phyloP scores from a whole-genome alignment of 75 land plant genomes.

The Selaginella tamariscina region DNA sequence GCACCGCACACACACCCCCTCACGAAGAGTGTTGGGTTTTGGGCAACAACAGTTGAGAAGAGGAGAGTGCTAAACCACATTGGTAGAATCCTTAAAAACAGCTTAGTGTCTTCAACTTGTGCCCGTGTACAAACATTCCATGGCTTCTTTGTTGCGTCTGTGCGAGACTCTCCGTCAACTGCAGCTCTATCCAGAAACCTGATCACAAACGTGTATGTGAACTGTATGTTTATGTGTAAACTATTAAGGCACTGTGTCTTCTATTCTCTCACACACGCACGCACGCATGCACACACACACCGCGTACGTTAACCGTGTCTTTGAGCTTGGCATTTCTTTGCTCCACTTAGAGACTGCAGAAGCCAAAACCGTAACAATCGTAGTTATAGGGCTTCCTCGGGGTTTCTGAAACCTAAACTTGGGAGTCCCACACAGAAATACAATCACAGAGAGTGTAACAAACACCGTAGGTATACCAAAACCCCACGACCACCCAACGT shows the following conservation, averaged over 20 bases:
- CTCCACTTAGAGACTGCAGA: slow-evolving; percentile 19
- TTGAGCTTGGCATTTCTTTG: not conserved
- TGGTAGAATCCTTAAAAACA: slow-evolving; percentile 39
- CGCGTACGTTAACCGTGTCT: too few species aligned
- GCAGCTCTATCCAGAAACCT: slow-evolving; percentile 65
- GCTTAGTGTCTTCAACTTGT: slow-evolving; percentile 62
- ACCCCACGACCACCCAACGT: slow-evolving; percentile 31
- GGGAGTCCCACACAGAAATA: slow-evolving; percentile 17
- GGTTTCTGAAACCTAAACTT: slow-evolving; percentile 28
- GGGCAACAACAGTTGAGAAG: slow-evolving; percentile 40
- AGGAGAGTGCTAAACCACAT: slow-evolving; percentile 35
- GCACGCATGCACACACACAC: too few species aligned
- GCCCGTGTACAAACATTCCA: slow-evolving; percentile 49
- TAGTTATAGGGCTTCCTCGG: slow-evolving; percentile 31
- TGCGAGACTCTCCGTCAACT: slow-evolving; percentile 10
- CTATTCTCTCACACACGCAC: too few species aligned
- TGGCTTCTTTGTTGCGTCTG: slow-evolving; percentile 22
- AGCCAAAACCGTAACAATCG: slow-evolving; percentile 20
- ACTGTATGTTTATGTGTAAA: too few species aligned
- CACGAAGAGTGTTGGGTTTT: slow-evolving; percentile 44
- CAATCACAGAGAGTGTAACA: slow-evolving; percentile 11
- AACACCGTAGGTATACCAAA: slow-evolving; percentile 26
- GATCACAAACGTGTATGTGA: too few species aligned
- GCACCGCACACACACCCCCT: too few species aligned
- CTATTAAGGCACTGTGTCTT: too few species aligned